Percentiles rank a stretch among this genome's conserved stretches.
phyloP scores from a whole-genome alignment of 2,329 filamentous ascomycete genomes.

The Sarocladiaceae sp. region DNA sequence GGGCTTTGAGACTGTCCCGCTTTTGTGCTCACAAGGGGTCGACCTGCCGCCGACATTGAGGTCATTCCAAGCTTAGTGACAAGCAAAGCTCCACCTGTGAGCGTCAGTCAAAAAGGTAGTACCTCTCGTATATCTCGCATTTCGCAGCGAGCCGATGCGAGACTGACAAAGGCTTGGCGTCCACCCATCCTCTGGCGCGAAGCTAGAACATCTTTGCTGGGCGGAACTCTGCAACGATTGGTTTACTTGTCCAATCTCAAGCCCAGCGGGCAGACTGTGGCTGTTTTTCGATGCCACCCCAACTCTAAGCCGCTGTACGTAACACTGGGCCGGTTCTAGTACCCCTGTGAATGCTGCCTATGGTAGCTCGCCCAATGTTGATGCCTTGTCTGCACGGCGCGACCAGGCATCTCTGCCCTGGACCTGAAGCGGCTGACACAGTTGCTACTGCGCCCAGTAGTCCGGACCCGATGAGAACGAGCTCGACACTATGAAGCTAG shows the following conservation, averaged over 20 bases:
- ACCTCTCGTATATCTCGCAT: constrained; percentile 8
- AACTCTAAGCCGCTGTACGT: not conserved
- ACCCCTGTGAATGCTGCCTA: constrained; percentile 8
- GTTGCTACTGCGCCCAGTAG: not conserved
- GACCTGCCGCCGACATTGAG: not conserved
- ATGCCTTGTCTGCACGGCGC: constrained; percentile 5
- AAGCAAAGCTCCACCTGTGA: constrained; percentile 11
- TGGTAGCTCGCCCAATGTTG: not conserved
- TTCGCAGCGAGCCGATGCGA: constrained; percentile 7
- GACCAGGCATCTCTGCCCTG: not conserved
- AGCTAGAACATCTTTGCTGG: not conserved
- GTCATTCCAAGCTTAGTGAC: not conserved
- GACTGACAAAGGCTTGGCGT: not conserved
- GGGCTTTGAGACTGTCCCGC: not conserved
- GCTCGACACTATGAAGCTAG: not conserved
- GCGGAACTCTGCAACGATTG: not conserved
- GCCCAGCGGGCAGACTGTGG: not conserved
- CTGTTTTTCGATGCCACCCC: not conserved
- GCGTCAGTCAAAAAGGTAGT: constrained; percentile 21
- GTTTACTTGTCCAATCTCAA: not conserved
- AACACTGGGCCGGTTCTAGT: not conserved
- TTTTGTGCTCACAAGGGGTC: too few species aligned
- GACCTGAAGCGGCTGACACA: not conserved
- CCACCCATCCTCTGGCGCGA: not conserved
- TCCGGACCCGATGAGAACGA: constrained; percentile 5